Conservation (phyloP, 306 rosid genomes). For the Trifolium pratense region DNA sequence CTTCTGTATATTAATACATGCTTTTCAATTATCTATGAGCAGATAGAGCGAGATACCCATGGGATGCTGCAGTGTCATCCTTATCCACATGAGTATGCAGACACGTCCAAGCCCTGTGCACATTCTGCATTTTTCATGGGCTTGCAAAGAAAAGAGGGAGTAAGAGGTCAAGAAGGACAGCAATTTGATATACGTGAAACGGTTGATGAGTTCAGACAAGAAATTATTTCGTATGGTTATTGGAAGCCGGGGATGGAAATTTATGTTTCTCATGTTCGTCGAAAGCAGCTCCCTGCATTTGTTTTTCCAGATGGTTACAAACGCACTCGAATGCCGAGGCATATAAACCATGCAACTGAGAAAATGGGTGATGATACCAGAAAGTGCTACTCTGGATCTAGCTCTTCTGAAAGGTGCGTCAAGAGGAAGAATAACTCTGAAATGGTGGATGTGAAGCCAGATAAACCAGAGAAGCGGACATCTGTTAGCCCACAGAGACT, state of each 20-base stretch:
- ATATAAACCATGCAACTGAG: slow-evolving; percentile 53
- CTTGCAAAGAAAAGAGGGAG: slow-evolving; percentile 96
- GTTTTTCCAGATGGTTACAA: slow-evolving; percentile 88
- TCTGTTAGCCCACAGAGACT: slow-evolving; percentile 64
- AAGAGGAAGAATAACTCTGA: slow-evolving; percentile 76
- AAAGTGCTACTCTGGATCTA: slow-evolving; percentile 56
- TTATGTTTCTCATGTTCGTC: slow-evolving; percentile 91
- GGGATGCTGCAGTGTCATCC: slow-evolving; percentile 99
- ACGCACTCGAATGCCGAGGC: slow-evolving; percentile 64
- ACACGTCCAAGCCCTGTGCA: slow-evolving; percentile 73
- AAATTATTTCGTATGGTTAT: slow-evolving; percentile 71
- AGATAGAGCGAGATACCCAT: slow-evolving; percentile 95
- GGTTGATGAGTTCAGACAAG: slow-evolving; percentile 92
- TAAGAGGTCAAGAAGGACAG: slow-evolving; percentile 93
- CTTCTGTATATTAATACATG: slow-evolving; percentile 1
- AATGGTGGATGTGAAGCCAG: slow-evolving; percentile 46
- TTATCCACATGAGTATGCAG: slow-evolving; percentile 79
- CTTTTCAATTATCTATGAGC: slow-evolving; percentile 46
- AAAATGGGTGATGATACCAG: slow-evolving; percentile 52
- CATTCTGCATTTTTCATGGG: slow-evolving; percentile 98
- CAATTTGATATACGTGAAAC: slow-evolving; percentile 97
- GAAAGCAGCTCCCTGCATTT: slow-evolving; percentile 92
- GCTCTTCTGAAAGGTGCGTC: slow-evolving; percentile 59
- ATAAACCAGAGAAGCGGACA: slow-evolving; percentile 57
- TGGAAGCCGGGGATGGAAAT: slow-evolving; percentile 98